These are phyloP conservation scores for Phlyctochytrium planicorne DNA, from an alignment of 192 early-diverging fungal species.

Conservation along the genomic window DNA sequence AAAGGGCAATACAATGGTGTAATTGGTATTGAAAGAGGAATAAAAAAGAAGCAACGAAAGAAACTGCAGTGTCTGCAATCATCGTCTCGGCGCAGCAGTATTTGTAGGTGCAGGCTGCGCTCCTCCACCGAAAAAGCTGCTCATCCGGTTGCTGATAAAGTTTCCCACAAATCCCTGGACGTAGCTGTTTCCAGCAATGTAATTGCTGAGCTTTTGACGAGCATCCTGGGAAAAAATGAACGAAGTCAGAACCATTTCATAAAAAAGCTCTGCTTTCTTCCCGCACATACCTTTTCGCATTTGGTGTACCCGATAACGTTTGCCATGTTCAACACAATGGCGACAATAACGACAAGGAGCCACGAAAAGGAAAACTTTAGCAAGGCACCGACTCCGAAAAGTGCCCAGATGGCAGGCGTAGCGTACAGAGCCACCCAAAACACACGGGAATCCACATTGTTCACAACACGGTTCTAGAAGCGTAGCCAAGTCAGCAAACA, in stretches of 20 bases:
- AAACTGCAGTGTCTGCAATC: no score
- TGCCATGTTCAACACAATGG: constrained; percentile 79
- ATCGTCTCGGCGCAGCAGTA: no score
- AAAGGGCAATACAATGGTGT: no score
- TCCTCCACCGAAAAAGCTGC: neutral
- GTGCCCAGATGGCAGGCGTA: constrained; percentile 77
- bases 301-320: constrained; percentile 94
- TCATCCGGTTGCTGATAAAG: neutral
- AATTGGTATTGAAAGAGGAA: no score
- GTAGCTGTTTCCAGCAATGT: neutral
- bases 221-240: neutral
- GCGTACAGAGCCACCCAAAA: constrained; percentile 94
- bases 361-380: constrained; percentile 74
- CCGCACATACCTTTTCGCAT: constrained; percentile 85
- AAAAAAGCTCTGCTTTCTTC: neutral
- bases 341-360: constrained; percentile 85
- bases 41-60: no score
- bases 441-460: constrained; percentile 83
- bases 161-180: neutral
- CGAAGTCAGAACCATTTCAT: neutral
- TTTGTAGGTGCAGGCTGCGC: no score
- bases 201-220: constrained; percentile 5
- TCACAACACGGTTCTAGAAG: constrained; percentile 65
- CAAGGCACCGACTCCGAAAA: constrained; percentile 78
- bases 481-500: constrained; percentile 10